phyloP scores from a whole-genome alignment of 768 basidiomycete genomes.

The Lentinus brumalis region DNA sequence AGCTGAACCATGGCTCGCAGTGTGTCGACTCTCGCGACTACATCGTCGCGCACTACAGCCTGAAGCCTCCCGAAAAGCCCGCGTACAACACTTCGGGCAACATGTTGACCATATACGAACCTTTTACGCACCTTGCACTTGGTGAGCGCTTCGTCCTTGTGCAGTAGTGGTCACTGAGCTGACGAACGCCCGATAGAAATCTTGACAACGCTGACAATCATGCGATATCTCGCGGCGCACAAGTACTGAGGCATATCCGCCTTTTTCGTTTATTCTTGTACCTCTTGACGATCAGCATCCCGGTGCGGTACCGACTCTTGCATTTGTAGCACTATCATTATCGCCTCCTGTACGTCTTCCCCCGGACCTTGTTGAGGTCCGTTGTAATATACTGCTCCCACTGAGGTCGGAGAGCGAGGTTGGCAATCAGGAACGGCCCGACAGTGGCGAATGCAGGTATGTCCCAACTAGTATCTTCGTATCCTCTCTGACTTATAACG shows the following conservation, averaged over 20 bases:
- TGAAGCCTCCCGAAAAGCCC: constrained; percentile 54
- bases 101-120: constrained; percentile 59
- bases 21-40: constrained; percentile 56
- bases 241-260: constrained; percentile 26
- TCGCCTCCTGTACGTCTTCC: neutral
- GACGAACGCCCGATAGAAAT: constrained; percentile 44
- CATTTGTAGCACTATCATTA: constrained; percentile 8
- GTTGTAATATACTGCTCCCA: neutral
- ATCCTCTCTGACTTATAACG: too few relatives aligned
- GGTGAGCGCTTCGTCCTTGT: constrained; percentile 42
- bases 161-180: neutral
- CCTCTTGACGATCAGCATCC: neutral
- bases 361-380: neutral
- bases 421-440: too few relatives aligned
- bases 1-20: constrained; percentile 32
- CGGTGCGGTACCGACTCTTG: neutral
- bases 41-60: constrained; percentile 66
- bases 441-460: too few relatives aligned
- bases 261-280: too few relatives aligned
- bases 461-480: too few relatives aligned
- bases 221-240: constrained; percentile 61
- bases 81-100: constrained; percentile 66
- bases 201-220: constrained; percentile 59
- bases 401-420: too few relatives aligned
- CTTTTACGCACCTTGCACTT: constrained; percentile 51